phyloP scores from a whole-genome alignment of 2,329 filamentous ascomycete species.

The Neoascochyta sp. region DNA sequence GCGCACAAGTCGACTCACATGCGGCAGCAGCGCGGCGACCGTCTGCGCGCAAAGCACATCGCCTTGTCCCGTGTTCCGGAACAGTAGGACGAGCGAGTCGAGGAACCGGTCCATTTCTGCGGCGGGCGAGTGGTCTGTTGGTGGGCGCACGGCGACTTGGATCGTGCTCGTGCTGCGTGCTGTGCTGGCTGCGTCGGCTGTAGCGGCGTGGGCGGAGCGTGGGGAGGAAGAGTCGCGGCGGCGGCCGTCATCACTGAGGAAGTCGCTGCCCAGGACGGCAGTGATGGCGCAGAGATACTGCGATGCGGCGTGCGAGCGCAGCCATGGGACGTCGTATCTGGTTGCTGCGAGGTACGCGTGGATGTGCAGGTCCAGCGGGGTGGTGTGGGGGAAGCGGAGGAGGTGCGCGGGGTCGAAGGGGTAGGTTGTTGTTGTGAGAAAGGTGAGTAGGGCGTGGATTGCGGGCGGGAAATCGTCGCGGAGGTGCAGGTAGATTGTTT shows the following conservation, averaged over 20 bases:
- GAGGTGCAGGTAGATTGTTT: slow-evolving; percentile 15
- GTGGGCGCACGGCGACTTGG: neutral
- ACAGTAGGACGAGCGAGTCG: slow-evolving; percentile 20
- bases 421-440: slow-evolving; percentile 18
- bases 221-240: neutral
- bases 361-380: slow-evolving; percentile 22
- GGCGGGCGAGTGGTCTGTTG: neutral
- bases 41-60: no score
- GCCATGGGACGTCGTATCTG: slow-evolving; percentile 16
- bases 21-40: no score
- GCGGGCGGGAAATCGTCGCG: slow-evolving; percentile 20
- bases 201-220: no score
- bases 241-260: no score
- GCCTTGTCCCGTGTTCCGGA: slow-evolving; percentile 24
- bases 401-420: slow-evolving; percentile 8
- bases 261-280: neutral
- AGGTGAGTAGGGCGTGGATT: slow-evolving; percentile 16
- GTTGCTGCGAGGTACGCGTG: slow-evolving; percentile 20
- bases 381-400: slow-evolving; percentile 12
- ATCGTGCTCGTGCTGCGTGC: no score
- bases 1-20: no score
- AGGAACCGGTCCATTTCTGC: slow-evolving; percentile 13
- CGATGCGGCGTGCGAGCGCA: slow-evolving; percentile 10
- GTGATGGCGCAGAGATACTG: slow-evolving; percentile 11
- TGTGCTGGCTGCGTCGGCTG: no score